Evolutionary conservation across 177 flowering plant species (phyloP).

Genomic region (Vitis hybrid): DNA sequence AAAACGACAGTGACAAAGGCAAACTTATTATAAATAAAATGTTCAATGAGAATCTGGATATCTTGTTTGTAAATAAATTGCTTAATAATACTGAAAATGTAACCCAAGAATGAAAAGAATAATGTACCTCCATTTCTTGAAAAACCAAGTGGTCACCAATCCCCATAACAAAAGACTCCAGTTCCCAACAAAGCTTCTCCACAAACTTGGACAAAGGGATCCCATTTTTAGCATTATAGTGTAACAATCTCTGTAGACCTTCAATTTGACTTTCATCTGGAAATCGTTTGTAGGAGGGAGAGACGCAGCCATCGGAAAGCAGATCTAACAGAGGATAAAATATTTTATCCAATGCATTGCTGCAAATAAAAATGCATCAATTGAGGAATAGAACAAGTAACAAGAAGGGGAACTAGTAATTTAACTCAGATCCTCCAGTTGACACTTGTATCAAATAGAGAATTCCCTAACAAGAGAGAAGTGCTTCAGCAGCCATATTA

Average conservation of each 20-base stretch:
- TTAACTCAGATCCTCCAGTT: conserved; percentile 6
- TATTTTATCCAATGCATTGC: conserved; percentile 60
- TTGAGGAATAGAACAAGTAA: neutral
- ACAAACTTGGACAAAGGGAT: conserved; percentile 30
- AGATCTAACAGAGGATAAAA: conserved; percentile 43
- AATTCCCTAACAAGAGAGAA: conserved; percentile 7
- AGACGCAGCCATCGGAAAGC: conserved; percentile 16
- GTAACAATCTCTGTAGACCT: conserved; percentile 42
- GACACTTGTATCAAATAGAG: conserved; percentile 8
- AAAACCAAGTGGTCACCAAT: conserved; percentile 45
- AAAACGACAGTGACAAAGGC: neutral
- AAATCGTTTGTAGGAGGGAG: conserved; percentile 24
- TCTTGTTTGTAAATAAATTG: neutral
- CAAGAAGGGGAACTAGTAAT: neutral
- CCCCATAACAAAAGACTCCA: conserved; percentile 42
- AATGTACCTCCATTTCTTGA: conserved; percentile 69
- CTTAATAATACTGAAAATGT: neutral
- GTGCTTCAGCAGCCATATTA: conserved; percentile 21
- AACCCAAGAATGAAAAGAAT: neutral
- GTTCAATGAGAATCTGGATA: neutral
- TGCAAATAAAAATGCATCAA: conserved; percentile 25
- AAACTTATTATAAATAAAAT: neutral
- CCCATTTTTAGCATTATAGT: conserved; percentile 26
- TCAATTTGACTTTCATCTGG: conserved; percentile 42
- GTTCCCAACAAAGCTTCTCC: conserved; percentile 46